These are phyloP conservation scores for Immersiella caudata DNA, from an alignment of 495 filamentous ascomycete genomes.

Conservation along the genomic window DNA sequence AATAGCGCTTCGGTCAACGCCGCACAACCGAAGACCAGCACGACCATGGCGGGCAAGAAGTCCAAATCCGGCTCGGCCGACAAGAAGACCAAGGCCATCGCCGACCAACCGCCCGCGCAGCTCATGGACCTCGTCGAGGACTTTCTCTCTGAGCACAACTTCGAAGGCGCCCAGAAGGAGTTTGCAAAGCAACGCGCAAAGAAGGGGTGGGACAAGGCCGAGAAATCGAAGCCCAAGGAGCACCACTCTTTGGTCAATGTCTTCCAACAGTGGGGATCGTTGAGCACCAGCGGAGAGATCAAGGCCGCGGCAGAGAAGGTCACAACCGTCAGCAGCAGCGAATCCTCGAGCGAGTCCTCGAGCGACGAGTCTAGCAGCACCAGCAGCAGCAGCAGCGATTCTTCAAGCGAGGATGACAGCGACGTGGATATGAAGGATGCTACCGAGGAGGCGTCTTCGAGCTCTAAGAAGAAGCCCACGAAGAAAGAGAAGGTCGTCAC, in stretches of 20 bases:
- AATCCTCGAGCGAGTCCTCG: conserved; percentile 35
- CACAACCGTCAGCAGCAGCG: conserved; percentile 42
- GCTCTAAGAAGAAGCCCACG: too few species aligned
- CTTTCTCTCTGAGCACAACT: conserved; percentile 69
- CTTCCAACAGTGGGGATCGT: conserved; percentile 51
- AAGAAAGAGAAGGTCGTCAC: conserved; percentile 42
- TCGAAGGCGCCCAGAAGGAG: conserved; percentile 58
- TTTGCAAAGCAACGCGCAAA: conserved; percentile 61
- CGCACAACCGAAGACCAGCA: conserved; percentile 10
- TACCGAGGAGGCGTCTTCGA: too few species aligned
- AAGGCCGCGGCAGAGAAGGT: conserved; percentile 41
- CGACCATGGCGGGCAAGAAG: conserved; percentile 30
- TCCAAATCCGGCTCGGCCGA: conserved; percentile 36
- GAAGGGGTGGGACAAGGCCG: conserved; percentile 47
- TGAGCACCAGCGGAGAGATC: conserved; percentile 31
- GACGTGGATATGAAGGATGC: conserved; percentile 27
- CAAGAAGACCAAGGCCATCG: conserved; percentile 17
- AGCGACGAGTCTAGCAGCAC: conserved; percentile 29
- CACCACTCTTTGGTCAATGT: conserved; percentile 46
- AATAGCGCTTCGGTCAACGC: conserved; percentile 33
- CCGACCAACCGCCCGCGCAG: conserved; percentile 53
- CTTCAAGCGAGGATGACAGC: conserved; percentile 61
- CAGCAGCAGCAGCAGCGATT: conserved; percentile 52
- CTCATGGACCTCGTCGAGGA: conserved; percentile 66
- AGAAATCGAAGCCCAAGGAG: conserved; percentile 35